phyloP scores from a whole-genome alignment of 257 asterid species.

The Eucommia ulmoides region DNA sequence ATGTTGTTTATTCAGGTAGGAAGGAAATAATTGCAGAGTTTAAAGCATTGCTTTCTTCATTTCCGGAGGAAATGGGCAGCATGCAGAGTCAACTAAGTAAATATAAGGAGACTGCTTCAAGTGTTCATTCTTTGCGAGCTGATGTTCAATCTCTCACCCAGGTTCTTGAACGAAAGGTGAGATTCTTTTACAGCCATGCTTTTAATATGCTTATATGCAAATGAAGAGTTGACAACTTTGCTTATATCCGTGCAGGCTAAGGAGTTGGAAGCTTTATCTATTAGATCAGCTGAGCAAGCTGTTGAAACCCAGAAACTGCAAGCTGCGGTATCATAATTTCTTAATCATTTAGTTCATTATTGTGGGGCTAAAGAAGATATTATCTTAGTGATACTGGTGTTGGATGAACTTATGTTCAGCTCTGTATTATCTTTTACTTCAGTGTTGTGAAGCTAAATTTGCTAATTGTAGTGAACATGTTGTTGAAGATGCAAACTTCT shows the following conservation, averaged over 20 bases:
- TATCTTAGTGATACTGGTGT: too few relatives aligned
- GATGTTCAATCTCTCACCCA: conserved; percentile 53
- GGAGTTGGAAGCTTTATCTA: conserved; percentile 50
- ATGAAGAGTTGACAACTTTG: conserved; percentile 1
- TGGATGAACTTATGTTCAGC: too few relatives aligned
- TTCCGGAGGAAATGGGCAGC: conserved; percentile 82
- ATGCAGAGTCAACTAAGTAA: conserved; percentile 77
- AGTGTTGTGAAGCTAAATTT: too few relatives aligned
- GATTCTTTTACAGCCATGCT: conserved; percentile 5
- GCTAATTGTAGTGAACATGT: too few relatives aligned
- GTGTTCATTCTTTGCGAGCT: conserved; percentile 67
- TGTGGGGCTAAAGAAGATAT: too few relatives aligned
- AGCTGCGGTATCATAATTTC: conserved; percentile 64
- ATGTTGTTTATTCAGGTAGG: conserved; percentile 49
- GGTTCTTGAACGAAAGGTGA: conserved; percentile 66
- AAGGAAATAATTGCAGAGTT: conserved; percentile 78
- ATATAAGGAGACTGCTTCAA: conserved; percentile 74
- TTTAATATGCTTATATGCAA: not conserved
- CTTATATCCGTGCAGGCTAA: conserved; percentile 35
- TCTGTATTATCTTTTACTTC: too few relatives aligned
- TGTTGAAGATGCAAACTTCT: too few relatives aligned
- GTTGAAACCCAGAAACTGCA: conserved; percentile 61
- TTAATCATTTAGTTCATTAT: too few relatives aligned
- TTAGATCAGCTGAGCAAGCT: conserved; percentile 57
- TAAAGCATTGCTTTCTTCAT: conserved; percentile 68